Conservation (phyloP, 495 filamentous ascomycete genomes). For the Filosporella fistucella region DNA sequence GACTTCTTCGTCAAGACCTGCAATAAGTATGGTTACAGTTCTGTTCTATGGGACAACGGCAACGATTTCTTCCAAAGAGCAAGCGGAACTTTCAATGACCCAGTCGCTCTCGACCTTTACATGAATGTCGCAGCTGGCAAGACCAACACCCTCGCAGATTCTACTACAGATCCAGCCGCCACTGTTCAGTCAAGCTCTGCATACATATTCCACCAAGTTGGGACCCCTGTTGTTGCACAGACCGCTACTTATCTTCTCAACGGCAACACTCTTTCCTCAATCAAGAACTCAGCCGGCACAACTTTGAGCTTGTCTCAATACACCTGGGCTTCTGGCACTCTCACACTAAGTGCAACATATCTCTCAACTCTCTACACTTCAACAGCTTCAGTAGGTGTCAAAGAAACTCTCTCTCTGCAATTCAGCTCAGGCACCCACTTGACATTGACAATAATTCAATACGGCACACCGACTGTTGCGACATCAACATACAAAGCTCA, state of each 20-base stretch:
- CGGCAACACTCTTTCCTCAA: slow-evolving; percentile 45
- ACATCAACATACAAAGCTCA: slow-evolving; percentile 29
- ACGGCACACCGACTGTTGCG: slow-evolving; percentile 38
- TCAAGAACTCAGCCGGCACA: slow-evolving; percentile 34
- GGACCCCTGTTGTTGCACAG: slow-evolving; percentile 36
- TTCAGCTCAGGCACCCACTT: slow-evolving; percentile 47
- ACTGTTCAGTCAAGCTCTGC: slow-evolving; percentile 44
- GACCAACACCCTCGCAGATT: slow-evolving; percentile 48
- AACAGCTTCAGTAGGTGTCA: slow-evolving; percentile 34
- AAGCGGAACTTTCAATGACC: slow-evolving; percentile 44
- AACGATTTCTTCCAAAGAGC: slow-evolving; percentile 41
- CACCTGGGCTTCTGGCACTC: slow-evolving; percentile 36
- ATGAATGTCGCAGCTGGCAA: slow-evolving; percentile 37
- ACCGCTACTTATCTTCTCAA: slow-evolving; percentile 46
- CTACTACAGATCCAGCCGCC: slow-evolving; percentile 41
- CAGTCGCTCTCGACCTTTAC: slow-evolving; percentile 40
- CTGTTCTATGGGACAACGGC: slow-evolving; percentile 58
- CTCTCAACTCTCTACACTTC: slow-evolving; percentile 37
- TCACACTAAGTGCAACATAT: slow-evolving; percentile 45
- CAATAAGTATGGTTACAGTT: slow-evolving; percentile 37
- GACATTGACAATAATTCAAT: slow-evolving; percentile 43
- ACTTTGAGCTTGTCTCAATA: slow-evolving; percentile 33
- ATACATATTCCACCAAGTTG: slow-evolving; percentile 50
- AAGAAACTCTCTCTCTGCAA: slow-evolving; percentile 44
- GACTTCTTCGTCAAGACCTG: slow-evolving; percentile 48